Base-by-base conservation (phyloP, 2,329 filamentous ascomycete species). In the Fusarium palustre region DNA sequence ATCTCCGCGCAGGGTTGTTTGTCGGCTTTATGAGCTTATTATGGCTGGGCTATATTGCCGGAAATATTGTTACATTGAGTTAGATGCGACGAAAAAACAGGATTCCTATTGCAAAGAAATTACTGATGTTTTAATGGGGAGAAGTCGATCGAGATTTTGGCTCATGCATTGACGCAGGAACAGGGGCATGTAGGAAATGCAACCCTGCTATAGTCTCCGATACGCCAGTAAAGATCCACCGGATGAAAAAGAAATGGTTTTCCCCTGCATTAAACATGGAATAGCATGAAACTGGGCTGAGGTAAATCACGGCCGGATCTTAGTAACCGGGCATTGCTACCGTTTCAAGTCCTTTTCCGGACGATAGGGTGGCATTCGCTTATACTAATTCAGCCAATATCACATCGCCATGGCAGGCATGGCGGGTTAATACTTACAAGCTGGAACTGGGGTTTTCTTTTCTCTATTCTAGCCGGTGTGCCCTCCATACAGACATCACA, bases 131-230 rank as follows among this genome's bases (percentile, higher is more conserved):
- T 41, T 3, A 31, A 28, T 25, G 16, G 18, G 47, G 34, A 28
- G 38, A 45, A 43, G 46, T 33, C 48, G 42, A 66, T 66, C 63
- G 49, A 66, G 63, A 66, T 66, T 47, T 52, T 36, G 41, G 13
- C 25, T 38, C 15, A 50, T 55, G 63, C 63, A 66, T 66, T 61
- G 63, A 66, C 48, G 31, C 18, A 39, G 5, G 30, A 5, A n/a
- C 61, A 66, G 7, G 63, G 63, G 22, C 3, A n/a, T 25, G n/a
- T 55, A 15, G 11, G 47, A 50, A 49, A 50, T 34, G 43, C 45
- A 47, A 33, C 61, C 46, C 59, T 33, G 34, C 3, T 20, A 11
- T 2, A 9, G 3, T 5, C 25, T 34, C 8, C n/a, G 11, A 33
- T 64, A 30, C 33, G 45, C 25, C n/a, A 33, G 25, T 18, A 1